Conservation (phyloP, 495 filamentous ascomycete species). For the Clohesyomyces aquaticus region DNA sequence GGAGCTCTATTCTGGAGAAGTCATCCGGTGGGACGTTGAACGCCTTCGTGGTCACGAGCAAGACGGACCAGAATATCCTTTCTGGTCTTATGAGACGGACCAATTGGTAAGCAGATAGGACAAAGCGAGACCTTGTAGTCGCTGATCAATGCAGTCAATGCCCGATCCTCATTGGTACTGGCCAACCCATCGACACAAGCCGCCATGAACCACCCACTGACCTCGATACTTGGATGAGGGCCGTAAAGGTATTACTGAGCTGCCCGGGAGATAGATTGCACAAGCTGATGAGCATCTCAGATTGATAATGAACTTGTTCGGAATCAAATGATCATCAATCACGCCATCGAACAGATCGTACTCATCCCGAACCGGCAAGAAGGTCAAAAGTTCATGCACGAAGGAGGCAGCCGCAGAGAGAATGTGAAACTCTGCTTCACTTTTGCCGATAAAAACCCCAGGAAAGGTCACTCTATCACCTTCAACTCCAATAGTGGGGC, state of each 20-base stretch:
- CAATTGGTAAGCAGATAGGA: conserved; percentile 52
- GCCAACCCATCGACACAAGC: conserved; percentile 61
- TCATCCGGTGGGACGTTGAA: conserved; percentile 66
- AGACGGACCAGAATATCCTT: conserved; percentile 68
- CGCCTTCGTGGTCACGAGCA: conserved; percentile 79
- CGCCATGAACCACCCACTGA: conserved; percentile 71
- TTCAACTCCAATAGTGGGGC: conserved; percentile 14
- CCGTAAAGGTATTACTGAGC: conserved; percentile 63
- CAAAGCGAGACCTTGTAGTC: background rate
- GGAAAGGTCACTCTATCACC: conserved; percentile 57
- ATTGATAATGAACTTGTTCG: conserved; percentile 79
- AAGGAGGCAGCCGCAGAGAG: conserved; percentile 54
- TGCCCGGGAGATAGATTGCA: no score
- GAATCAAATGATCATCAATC: conserved; percentile 79
- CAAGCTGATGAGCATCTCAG: conserved; percentile 45
- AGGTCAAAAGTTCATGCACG: conserved; percentile 66
- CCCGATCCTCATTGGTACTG: conserved; percentile 32
- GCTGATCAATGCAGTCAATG: conserved; percentile 51
- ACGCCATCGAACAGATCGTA: conserved; percentile 81
- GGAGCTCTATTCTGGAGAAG: conserved; percentile 82
- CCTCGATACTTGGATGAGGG: conserved; percentile 76
- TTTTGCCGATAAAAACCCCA: conserved; percentile 60
- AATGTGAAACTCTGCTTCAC: conserved; percentile 76
- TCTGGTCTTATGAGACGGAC: conserved; percentile 62
- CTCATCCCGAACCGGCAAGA: conserved; percentile 68